phyloP scores from a whole-genome alignment of 768 basidiomycete species.

The Dentipellis sp. region DNA sequence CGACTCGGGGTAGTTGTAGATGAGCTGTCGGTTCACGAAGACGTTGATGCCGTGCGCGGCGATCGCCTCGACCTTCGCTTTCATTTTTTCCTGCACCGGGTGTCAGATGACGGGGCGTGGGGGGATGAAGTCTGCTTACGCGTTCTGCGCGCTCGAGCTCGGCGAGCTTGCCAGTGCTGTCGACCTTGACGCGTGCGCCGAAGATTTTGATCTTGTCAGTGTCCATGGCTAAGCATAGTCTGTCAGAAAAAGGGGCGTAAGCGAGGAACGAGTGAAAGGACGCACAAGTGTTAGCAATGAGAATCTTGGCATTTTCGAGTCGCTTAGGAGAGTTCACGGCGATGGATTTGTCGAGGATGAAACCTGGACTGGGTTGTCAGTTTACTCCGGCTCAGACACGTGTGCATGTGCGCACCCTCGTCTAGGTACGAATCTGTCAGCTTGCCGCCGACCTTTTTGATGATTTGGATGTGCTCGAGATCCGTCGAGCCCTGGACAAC shows the following conservation, averaged over 20 bases:
- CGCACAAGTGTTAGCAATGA: constrained; percentile 97
- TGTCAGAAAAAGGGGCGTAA: not conserved
- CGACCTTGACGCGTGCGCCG: constrained; percentile 92
- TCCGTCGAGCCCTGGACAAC: constrained; percentile 80
- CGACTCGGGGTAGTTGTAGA: constrained; percentile 99
- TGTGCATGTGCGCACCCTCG: constrained; percentile 49
- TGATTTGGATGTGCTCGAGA: constrained; percentile 97
- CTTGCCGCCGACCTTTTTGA: constrained; percentile 99
- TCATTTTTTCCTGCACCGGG: constrained; percentile 90
- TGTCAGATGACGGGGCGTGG: not conserved
- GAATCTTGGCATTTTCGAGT: constrained; percentile 88
- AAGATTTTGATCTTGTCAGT: constrained; percentile 99
- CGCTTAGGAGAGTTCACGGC: constrained; percentile 92
- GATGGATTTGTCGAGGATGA: constrained; percentile 95
- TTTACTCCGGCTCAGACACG: not conserved
- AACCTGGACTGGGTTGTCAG: constrained; percentile 41
- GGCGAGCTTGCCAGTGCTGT: constrained; percentile 92
- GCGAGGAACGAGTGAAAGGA: constrained; percentile 4
- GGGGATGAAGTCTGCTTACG: constrained; percentile 29
- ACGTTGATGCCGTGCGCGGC: constrained; percentile 91
- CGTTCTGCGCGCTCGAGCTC: constrained; percentile 96
- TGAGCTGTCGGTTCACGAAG: constrained; percentile 96
- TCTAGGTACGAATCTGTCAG: constrained; percentile 97
- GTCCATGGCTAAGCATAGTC: constrained; percentile 74
- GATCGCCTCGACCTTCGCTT: constrained; percentile 92